A percentile compares a stretch with the other conserved stretches of the same genome.
These are phyloP conservation scores for Apodospora peruviana DNA, from an alignment of 495 filamentous ascomycete species.

Conservation along the genomic window DNA sequence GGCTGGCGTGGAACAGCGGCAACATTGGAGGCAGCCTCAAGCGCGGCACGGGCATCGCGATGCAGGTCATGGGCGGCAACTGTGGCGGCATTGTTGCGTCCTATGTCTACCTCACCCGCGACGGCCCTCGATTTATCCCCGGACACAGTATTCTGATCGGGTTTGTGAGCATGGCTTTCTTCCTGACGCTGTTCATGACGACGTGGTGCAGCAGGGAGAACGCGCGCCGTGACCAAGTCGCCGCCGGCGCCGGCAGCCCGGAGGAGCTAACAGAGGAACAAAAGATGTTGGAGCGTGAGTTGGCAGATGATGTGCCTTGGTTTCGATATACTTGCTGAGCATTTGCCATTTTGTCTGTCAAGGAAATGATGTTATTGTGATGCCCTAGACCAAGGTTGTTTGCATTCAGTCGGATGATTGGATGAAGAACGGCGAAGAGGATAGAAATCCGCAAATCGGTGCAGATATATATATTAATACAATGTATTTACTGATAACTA, in stretches of 20 bases:
- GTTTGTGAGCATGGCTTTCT: conserved; percentile 41
- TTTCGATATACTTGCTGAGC: conserved; percentile 50
- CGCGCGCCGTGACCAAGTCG: conserved; percentile 32
- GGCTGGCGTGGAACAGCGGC: conserved; percentile 71
- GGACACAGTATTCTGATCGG: conserved; percentile 53
- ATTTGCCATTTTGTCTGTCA: no score
- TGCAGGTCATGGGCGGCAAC: conserved; percentile 74
- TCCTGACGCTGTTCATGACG: conserved; percentile 48
- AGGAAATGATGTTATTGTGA: no score
- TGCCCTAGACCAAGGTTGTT: no score
- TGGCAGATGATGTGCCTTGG: conserved; percentile 43
- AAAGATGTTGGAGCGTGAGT: conserved; percentile 34
- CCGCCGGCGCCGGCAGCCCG: conserved; percentile 14
- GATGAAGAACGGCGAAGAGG: no score
- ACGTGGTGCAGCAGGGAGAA: conserved; percentile 57
- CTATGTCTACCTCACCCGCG: conserved; percentile 56
- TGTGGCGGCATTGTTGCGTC: conserved; percentile 65
- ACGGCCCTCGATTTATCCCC: conserved; percentile 52
- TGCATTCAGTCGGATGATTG: no score
- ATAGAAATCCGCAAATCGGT: no score
- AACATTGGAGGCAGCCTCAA: conserved; percentile 72
- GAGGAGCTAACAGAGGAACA: conserved; percentile 36
- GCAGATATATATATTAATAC: no score
- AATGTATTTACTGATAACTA: no score
- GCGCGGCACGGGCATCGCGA: conserved; percentile 66